These are phyloP conservation scores for Rhodotorula diobovata DNA, from an alignment of 768 basidiomycete species.

Conservation along the genomic window DNA sequence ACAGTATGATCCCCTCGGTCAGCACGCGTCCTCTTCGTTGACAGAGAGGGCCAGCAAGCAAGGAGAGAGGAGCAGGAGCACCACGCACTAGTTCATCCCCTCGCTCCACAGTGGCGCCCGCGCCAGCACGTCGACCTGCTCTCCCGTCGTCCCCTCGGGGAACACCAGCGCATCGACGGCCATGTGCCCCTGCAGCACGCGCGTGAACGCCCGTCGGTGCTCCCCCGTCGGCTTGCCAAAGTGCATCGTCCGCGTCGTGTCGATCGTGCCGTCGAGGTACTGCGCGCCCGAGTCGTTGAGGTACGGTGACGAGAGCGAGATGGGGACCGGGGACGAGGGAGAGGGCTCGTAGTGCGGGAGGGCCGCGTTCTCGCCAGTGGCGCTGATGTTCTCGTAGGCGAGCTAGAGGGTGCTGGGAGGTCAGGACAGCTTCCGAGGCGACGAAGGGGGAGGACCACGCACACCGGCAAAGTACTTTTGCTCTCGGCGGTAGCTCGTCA, in stretches of 20 bases:
- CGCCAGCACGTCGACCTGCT: conserved; percentile 37
- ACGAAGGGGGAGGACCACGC: not conserved
- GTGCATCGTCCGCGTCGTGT: conserved; percentile 63
- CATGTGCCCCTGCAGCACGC: conserved; percentile 96
- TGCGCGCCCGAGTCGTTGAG: conserved; percentile 83
- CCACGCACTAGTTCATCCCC: conserved; percentile 37
- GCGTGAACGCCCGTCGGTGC: conserved; percentile 76
- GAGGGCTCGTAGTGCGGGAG: conserved; percentile 86
- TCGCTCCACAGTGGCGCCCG: conserved; percentile 39
- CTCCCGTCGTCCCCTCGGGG: conserved; percentile 80
- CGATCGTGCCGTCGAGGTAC: conserved; percentile 69
- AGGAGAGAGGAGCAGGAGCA: not conserved
- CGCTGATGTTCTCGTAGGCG: conserved; percentile 59
- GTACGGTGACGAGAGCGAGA: conserved; percentile 75
- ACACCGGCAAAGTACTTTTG: conserved; percentile 29
- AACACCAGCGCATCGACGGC: conserved; percentile 85
- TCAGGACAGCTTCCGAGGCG: not conserved
- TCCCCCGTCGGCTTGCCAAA: conserved; percentile 48
- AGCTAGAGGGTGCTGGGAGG: no score
- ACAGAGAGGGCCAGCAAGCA: no score
- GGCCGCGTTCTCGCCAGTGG: conserved; percentile 84
- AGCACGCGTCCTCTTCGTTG: not conserved
- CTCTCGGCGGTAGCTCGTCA: conserved; percentile 67
- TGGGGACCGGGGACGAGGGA: conserved; percentile 62
- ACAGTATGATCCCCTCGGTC: not conserved